Evolutionary conservation across 2,329 filamentous ascomycete species (phyloP).

Genomic region (Tolypocladium endophyticum): DNA sequence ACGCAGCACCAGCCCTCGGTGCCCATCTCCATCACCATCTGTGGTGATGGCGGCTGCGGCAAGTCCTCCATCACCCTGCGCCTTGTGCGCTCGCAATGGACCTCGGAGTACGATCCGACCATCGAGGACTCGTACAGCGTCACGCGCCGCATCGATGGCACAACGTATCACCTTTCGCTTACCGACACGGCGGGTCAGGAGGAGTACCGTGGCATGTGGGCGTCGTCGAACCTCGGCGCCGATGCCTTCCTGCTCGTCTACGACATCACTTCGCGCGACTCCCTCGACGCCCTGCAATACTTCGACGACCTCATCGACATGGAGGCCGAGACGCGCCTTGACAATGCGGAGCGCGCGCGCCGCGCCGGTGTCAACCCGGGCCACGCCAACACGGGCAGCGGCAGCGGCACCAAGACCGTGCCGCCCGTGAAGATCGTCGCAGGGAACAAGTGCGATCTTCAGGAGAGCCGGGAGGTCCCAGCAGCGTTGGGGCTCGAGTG

Average conservation of each 20-base stretch:
- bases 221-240: constrained; percentile 63
- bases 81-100: constrained; percentile 75
- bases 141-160: constrained; percentile 68
- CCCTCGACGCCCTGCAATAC: constrained; percentile 61
- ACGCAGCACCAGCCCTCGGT: constrained; percentile 24
- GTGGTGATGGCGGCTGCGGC: constrained; percentile 74
- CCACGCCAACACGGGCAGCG: constrained; percentile 16
- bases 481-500: constrained; percentile 65
- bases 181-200: constrained; percentile 86
- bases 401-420: constrained; percentile 37
- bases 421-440: constrained; percentile 74
- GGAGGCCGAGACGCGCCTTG: constrained; percentile 60
- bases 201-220: constrained; percentile 83
- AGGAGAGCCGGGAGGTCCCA: constrained; percentile 57
- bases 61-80: constrained; percentile 80
- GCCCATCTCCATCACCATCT: constrained; percentile 68
- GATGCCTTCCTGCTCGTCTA: constrained; percentile 82
- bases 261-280: constrained; percentile 65
- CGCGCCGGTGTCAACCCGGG: constrained; percentile 26
- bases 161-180: constrained; percentile 67
- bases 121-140: constrained; percentile 81
- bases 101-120: constrained; percentile 70
- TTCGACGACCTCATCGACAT: constrained; percentile 80
- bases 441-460: constrained; percentile 78
- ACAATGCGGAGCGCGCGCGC: constrained; percentile 46